Evolutionary conservation across 2,329 filamentous ascomycete species (phyloP), one percentile per base, ranked within the genome.

Genomic region (Sporothrix brunneoviolacea): DNA sequence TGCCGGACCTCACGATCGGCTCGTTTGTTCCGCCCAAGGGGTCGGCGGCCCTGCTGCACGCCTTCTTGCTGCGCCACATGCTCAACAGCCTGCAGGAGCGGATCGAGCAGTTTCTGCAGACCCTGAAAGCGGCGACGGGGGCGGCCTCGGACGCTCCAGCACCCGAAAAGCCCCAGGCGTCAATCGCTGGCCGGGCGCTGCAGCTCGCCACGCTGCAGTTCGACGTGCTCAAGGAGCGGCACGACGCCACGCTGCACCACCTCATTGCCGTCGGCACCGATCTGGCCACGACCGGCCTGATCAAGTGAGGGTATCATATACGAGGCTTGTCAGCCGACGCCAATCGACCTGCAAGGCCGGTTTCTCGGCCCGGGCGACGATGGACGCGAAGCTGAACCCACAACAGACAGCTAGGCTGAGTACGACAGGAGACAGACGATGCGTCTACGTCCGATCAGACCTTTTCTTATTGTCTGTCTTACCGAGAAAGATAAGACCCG

Each of bases 1-100:
- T 72, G 4, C 68, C 70, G 0, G 65, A 70, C 41, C 65, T 72
- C 13, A 64, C 65, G 4, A 64, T 73, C 5, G 70, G 71, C 2
- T 65, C 65, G 2, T 69, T 69, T 40, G 57, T 66, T 16, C 63
- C 66, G 6, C 62, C 65, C 3, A 61, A 61, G 10, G 53, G 54
- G 1, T 62, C 65, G 4, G 65, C 67, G 4, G 62, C 63, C 5
- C 59, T 65, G 8, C 62, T 69, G 57, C 58, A 67, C 39, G 55
- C 62, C 3, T 55, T 62, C 3, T 59, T 68, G 55, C 27, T 69
- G 4, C 52, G 63, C 4, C 65, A 68, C 38, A 55, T 68, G 21
- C 59, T 67, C 24, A 47, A 55, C 12, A 54, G 56, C 0, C 49
- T 69, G n/a, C 40, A 38, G 9, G 12, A 10, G n/a, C n/a, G n/a